Conservation (phyloP, 768 basidiomycete species). For the Gymnopilus junonius region DNA sequence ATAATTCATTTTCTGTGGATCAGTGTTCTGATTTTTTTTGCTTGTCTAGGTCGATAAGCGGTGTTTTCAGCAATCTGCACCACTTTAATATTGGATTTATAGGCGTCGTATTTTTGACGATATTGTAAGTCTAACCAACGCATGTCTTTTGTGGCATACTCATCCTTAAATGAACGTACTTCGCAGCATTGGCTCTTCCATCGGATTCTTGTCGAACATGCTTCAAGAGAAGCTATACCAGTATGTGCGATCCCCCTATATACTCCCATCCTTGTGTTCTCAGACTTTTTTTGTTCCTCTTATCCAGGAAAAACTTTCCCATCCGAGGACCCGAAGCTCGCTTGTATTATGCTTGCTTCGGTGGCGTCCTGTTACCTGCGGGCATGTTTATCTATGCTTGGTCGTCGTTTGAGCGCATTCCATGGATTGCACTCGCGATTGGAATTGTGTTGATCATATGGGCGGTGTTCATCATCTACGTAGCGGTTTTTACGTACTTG, state of each 20-base stretch:
- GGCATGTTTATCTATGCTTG: slow-evolving; percentile 80
- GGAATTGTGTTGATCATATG: slow-evolving; percentile 58
- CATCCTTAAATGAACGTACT: neutral
- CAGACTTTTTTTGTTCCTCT: neutral
- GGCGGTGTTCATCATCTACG: slow-evolving; percentile 57
- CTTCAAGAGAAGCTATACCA: slow-evolving; percentile 55
- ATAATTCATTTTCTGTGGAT: neutral
- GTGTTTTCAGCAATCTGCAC: slow-evolving; percentile 60
- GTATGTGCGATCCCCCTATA: slow-evolving; percentile 31
- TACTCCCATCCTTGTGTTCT: neutral
- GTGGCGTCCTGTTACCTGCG: slow-evolving; percentile 54
- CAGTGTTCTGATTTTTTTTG: neutral
- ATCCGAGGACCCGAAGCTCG: slow-evolving; percentile 59
- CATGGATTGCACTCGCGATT: slow-evolving; percentile 65
- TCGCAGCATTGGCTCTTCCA: slow-evolving; percentile 56
- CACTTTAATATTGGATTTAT: slow-evolving; percentile 60
- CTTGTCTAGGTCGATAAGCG: slow-evolving; percentile 52
- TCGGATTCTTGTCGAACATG: slow-evolving; percentile 51
- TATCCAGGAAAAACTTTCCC: slow-evolving; percentile 35
- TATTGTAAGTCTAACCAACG: slow-evolving; percentile 52
- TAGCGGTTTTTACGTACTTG: slow-evolving; percentile 63
- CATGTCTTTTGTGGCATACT: neutral
- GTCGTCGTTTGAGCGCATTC: slow-evolving; percentile 56
- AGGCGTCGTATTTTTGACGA: slow-evolving; percentile 62
- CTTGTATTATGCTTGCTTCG: slow-evolving; percentile 58